A percentile compares a stretch with the other conserved stretches of the same genome.
Evolutionary conservation across 2,329 filamentous ascomycete genomes (phyloP).

Genomic region (Kalaharituber pfeilii): DNA sequence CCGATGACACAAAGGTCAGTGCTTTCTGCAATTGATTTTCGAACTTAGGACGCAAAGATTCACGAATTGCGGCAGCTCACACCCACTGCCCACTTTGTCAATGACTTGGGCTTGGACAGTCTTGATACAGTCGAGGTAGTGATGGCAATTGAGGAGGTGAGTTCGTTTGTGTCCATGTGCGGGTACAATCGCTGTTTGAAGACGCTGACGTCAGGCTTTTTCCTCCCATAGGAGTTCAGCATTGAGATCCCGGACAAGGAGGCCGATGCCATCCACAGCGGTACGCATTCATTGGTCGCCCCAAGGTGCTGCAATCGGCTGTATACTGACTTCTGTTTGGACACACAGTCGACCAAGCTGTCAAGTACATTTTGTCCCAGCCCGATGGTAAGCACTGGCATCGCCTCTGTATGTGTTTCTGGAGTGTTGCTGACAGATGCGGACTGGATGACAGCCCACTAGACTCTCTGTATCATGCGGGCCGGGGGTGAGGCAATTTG

Average conservation of each 20-base stretch:
- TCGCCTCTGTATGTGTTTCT: too few relatives aligned
- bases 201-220: not conserved
- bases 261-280: conserved; percentile 81
- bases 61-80: conserved; percentile 46
- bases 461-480: not conserved
- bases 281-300: conserved; percentile 39
- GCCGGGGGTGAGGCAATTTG: not conserved
- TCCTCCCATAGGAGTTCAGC: conserved; percentile 46
- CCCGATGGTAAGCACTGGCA: conserved; percentile 54
- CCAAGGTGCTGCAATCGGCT: not conserved
- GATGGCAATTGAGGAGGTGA: conserved; percentile 99
- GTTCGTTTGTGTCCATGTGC: conserved; percentile 20
- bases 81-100: conserved; percentile 73
- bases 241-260: conserved; percentile 98
- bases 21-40: not conserved
- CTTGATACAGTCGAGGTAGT: conserved; percentile 98
- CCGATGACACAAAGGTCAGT: conserved; percentile 14
- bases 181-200: not conserved
- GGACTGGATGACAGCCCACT: not conserved
- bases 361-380: conserved; percentile 83
- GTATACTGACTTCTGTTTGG: conserved; percentile 2
- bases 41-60: conserved; percentile 4
- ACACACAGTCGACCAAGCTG: conserved; percentile 83
- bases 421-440: too few relatives aligned
- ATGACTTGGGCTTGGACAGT: conserved; percentile 91